Conservation (phyloP, 805 yeast species). For the Kodamaea neixiangensis region DNA sequence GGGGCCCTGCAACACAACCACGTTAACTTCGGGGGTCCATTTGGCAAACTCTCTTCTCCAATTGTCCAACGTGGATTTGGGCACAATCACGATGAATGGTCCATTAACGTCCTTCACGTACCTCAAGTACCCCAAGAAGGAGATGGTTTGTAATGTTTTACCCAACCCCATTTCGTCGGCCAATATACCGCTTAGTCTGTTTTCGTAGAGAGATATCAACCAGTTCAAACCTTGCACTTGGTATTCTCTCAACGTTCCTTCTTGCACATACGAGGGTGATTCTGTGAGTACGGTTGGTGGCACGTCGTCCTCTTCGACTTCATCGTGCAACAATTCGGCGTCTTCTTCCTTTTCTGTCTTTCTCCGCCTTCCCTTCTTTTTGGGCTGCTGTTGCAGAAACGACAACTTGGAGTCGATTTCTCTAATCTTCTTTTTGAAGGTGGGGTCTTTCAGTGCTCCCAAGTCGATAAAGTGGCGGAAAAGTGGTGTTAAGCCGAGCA, state of each 20-base stretch:
- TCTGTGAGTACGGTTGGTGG: constrained; percentile 71
- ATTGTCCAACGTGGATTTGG: constrained; percentile 93
- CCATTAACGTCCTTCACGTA: constrained; percentile 79
- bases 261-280: constrained; percentile 71
- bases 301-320: constrained; percentile 57
- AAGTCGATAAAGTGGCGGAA: constrained; percentile 86
- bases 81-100: constrained; percentile 89
- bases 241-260: constrained; percentile 81
- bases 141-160: constrained; percentile 90
- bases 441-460: constrained; percentile 75
- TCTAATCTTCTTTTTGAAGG: constrained; percentile 60
- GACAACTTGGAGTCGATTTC: constrained; percentile 54
- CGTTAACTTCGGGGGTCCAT: constrained; percentile 95
- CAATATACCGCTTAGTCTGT: constrained; percentile 84
- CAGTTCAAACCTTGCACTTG: constrained; percentile 95
- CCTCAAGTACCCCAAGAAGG: constrained; percentile 86
- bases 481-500: constrained; percentile 79
- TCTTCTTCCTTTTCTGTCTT: constrained; percentile 96
- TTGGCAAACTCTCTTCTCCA: constrained; percentile 93
- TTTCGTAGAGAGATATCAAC: constrained; percentile 86
- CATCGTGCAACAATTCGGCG: constrained; percentile 84
- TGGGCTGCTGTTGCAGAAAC: constrained; percentile 29
- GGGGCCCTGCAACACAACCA: constrained; percentile 82
- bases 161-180: constrained; percentile 99
- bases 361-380: constrained; percentile 55